Percentiles rank a stretch among this genome's conserved stretches.
Evolutionary conservation across 108 stramenopile genomes (phyloP).

Genomic region (Pseudonitzschia pungens): DNA sequence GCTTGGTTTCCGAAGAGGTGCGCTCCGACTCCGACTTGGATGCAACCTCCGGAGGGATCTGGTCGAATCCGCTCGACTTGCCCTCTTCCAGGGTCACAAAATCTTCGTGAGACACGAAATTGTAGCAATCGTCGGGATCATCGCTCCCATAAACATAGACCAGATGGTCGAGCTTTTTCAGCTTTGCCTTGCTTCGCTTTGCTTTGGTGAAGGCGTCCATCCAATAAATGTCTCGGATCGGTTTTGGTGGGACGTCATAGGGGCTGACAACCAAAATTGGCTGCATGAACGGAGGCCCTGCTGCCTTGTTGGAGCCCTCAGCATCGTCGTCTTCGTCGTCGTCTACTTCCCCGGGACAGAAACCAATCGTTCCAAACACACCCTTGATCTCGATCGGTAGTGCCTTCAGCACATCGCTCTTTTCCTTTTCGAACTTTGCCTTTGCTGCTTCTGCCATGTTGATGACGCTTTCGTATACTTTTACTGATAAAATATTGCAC

Average conservation of each 20-base stretch:
- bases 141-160: constrained; percentile 26
- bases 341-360: constrained; percentile 20
- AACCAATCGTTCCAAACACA: constrained; percentile 24
- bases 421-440: constrained; percentile 21
- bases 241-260: constrained; percentile 25
- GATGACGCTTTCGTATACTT: not conserved
- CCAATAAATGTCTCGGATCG: constrained; percentile 31
- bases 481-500: not conserved
- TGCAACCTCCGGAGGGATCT: not conserved
- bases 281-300: not conserved
- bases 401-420: constrained; percentile 13
- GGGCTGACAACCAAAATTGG: constrained; percentile 24
- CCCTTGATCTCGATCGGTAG: constrained; percentile 17
- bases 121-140: constrained; percentile 20
- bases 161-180: constrained; percentile 19
- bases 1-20: constrained; percentile 6
- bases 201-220: constrained; percentile 12
- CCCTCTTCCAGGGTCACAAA: constrained; percentile 21
- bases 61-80: constrained; percentile 7
- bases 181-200: constrained; percentile 18
- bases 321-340: constrained; percentile 12
- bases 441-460: constrained; percentile 13
- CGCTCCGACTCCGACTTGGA: constrained; percentile 7
- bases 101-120: constrained; percentile 24
- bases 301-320: not conserved